Base-by-base conservation (phyloP, 148 eudicot genomes). In the Rheum nobile region DNA sequence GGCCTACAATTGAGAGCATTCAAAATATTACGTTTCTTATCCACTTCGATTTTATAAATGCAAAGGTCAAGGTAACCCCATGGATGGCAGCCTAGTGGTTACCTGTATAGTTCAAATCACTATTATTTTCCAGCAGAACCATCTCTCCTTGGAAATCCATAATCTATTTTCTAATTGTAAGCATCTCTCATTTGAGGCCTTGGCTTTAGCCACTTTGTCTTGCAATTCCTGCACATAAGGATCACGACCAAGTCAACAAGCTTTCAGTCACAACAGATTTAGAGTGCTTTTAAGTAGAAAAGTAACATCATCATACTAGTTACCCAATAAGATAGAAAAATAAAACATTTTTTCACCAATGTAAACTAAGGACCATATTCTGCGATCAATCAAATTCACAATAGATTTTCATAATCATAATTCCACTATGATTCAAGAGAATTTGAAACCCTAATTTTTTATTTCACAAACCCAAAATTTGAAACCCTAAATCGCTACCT, bases 111-210 rank as follows among this genome's bases (percentile, higher is more conserved):
- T 90, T 90, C 71, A 90, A 89, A 55, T 89, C 88, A 75, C 95
- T 90, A 67, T 88, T 88, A 77, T 91, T 91, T 77, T 91, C 91
- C 84, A 91, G 83, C 78, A 91, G 78, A 71, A 88, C 90, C 96
- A 91, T 91, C 77, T 91, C 96, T 19, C 96, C 96, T 59, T 91
- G 96, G 74, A 91, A 91, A 83, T 88, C 93, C 46, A 88, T 91
- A 72, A 87, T 84, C 83, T 88, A 89, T 80, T 82, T 88, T 59
- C 91, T 80, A 71, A 91, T 74, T 63, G 71, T 82, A 29, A 87
- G 80, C 87, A 86, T 81, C 84, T 89, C 91, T 83, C 88, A 32
- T 80, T 80, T 37, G 50, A 79, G 67, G 44, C 75, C 37, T 77
- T 88, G 14, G 84, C 82, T 68, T 77, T 78, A 17, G 82, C 84